A percentile compares a stretch with the other conserved stretches of the same genome.
Conservation (phyloP, 2,329 filamentous ascomycete genomes). For the Dothiorella sarmentorum region DNA sequence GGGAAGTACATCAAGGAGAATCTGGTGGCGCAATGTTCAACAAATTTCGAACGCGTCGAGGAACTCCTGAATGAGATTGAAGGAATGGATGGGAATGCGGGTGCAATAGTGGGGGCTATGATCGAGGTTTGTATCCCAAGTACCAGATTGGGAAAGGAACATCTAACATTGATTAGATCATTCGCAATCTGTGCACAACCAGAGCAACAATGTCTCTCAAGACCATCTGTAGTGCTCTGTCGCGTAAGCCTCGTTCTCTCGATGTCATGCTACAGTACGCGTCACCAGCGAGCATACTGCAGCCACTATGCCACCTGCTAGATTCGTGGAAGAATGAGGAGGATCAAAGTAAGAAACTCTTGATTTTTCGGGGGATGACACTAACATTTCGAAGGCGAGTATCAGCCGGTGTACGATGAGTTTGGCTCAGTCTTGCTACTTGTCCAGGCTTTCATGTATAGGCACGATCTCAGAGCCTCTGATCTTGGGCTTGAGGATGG, state of each 20-base stretch:
- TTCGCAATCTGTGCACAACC: constrained; percentile 64
- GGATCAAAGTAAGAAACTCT: constrained; percentile 56
- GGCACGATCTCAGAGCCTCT: constrained; percentile 63
- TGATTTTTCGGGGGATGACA: not conserved
- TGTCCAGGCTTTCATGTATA: constrained; percentile 69
- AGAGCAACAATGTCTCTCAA: constrained; percentile 81
- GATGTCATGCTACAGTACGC: constrained; percentile 76
- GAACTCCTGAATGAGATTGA: constrained; percentile 78
- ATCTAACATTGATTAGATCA: constrained; percentile 48
- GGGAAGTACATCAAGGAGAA: constrained; percentile 75
- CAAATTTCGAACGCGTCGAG: constrained; percentile 71
- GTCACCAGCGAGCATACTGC: constrained; percentile 64
- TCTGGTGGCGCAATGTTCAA: constrained; percentile 72
- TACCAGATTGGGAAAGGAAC: not conserved
- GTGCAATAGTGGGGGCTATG: constrained; percentile 72
- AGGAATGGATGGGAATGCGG: constrained; percentile 86
- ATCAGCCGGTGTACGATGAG: constrained; percentile 82
- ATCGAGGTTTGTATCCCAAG: constrained; percentile 36
- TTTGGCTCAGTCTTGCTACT: constrained; percentile 75
- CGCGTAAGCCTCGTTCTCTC: constrained; percentile 65
- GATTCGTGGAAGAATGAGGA: constrained; percentile 80
- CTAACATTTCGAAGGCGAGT: constrained; percentile 55
- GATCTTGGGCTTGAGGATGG: constrained; percentile 63
- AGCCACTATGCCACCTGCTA: constrained; percentile 70
- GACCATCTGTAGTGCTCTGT: constrained; percentile 68